phyloP scores from a whole-genome alignment of 2,329 filamentous ascomycete species.

The Aspergillus pseudoterreus region DNA sequence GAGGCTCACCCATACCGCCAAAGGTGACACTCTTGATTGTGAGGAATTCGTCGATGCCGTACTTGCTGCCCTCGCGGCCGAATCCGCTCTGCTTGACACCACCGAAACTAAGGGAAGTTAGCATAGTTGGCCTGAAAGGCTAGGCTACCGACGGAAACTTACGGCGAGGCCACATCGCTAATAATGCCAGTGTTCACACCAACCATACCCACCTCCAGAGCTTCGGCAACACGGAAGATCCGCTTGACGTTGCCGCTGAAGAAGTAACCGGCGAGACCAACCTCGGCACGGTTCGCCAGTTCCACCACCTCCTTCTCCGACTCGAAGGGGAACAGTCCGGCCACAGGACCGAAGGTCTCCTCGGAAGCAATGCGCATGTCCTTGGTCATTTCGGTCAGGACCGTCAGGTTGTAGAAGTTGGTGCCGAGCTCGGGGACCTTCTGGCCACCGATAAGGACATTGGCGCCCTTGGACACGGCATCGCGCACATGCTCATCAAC shows the following conservation, averaged over 20 bases:
- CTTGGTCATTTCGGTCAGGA: constrained; percentile 78
- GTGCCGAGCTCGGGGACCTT: constrained; percentile 68
- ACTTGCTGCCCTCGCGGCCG: constrained; percentile 72
- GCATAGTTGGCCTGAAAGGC: constrained; percentile 1
- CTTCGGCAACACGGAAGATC: constrained; percentile 59
- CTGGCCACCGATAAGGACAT: constrained; percentile 71
- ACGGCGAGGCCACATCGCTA: constrained; percentile 51
- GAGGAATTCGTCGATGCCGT: constrained; percentile 74
- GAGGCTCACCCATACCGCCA: constrained; percentile 58
- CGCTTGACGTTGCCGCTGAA: constrained; percentile 64
- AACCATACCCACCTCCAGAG: constrained; percentile 50
- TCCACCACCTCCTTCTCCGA: constrained; percentile 84
- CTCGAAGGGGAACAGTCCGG: constrained; percentile 82
- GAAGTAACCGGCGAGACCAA: constrained; percentile 93
- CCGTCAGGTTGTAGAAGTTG: constrained; percentile 88
- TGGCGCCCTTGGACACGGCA: constrained; percentile 71
- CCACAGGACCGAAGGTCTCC: constrained; percentile 95
- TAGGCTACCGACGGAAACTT: constrained; percentile 19
- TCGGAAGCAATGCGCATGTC: constrained; percentile 82
- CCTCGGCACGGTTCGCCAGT: constrained; percentile 75
- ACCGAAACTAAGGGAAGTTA: constrained; percentile 56
- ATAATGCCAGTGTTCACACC: constrained; percentile 69
- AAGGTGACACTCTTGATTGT: constrained; percentile 67
- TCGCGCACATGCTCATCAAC: constrained; percentile 77
- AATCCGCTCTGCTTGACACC: constrained; percentile 81